A percentile compares a stretch with the other conserved stretches of the same genome.
Evolutionary conservation across 2,329 filamentous ascomycete species (phyloP).

Genomic region (Diaporthe sp.): DNA sequence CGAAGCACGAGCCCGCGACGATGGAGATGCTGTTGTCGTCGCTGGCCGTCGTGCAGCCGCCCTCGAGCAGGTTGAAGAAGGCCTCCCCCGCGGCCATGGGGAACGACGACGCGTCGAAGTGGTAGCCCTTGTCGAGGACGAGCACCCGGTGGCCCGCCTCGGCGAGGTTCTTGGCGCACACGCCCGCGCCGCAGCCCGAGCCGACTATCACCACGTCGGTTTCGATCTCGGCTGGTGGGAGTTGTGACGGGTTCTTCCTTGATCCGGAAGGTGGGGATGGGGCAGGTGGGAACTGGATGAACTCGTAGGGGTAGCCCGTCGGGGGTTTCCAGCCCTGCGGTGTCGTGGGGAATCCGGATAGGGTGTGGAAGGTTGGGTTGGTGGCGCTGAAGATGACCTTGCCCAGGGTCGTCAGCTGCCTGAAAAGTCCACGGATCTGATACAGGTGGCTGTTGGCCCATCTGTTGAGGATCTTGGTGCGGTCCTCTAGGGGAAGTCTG

Average conservation of each 20-base stretch:
- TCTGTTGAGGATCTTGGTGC: slow-evolving; percentile 54
- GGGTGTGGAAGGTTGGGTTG: slow-evolving; percentile 57
- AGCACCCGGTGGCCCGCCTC: slow-evolving; percentile 67
- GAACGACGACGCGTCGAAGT: slow-evolving; percentile 77
- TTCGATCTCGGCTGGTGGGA: slow-evolving; percentile 35
- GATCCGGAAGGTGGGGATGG: background rate
- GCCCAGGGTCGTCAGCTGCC: slow-evolving; percentile 58
- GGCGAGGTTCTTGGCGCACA: slow-evolving; percentile 42
- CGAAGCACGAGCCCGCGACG: slow-evolving; percentile 80
- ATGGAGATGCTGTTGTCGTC: slow-evolving; percentile 72
- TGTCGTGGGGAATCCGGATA: slow-evolving; percentile 55
- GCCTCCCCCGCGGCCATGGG: slow-evolving; percentile 79
- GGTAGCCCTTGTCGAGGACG: slow-evolving; percentile 85
- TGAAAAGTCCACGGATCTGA: slow-evolving; percentile 59
- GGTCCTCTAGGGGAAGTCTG: slow-evolving; percentile 37
- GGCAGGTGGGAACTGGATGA: slow-evolving; percentile 31
- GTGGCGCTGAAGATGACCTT: slow-evolving; percentile 62
- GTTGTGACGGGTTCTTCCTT: accelerated
- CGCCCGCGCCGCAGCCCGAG: slow-evolving; percentile 42
- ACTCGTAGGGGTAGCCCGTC: slow-evolving; percentile 36
- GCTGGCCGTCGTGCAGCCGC: slow-evolving; percentile 67
- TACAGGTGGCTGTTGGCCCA: slow-evolving; percentile 64
- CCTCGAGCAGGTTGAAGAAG: slow-evolving; percentile 76
- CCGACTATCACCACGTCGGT: slow-evolving; percentile 42
- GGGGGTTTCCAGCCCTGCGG: slow-evolving; percentile 44